A percentile compares a stretch with the other conserved stretches of the same genome.
Conservation (phyloP, 1,284 basidiomycete species). For the Microbotryum intermedium region DNA sequence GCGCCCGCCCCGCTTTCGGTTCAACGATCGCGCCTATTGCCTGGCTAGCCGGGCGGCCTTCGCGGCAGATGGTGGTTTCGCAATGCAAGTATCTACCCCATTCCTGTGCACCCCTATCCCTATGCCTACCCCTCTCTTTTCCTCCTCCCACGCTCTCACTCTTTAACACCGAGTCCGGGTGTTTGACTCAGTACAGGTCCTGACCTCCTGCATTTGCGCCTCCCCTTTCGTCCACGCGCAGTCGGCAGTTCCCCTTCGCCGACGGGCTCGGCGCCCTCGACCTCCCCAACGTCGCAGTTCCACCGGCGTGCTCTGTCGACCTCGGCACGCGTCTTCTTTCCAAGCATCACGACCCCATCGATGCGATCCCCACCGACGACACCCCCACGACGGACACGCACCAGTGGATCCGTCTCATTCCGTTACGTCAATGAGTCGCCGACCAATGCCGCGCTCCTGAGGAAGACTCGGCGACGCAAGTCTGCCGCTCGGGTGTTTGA, state of each 20-base stretch:
- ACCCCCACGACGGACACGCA: neutral
- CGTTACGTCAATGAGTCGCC: neutral
- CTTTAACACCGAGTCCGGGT: no score
- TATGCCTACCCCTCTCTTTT: no score
- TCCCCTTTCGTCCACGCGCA: neutral
- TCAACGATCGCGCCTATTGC: no score
- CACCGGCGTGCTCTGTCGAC: constrained; percentile 4
- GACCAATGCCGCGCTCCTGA: neutral
- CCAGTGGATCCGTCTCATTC: neutral
- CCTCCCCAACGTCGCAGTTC: neutral
- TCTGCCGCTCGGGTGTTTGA: neutral
- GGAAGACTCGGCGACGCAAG: neutral
- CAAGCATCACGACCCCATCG: neutral
- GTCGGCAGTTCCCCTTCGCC: neutral
- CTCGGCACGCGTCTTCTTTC: neutral
- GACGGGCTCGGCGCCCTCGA: neutral
- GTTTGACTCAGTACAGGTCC: no score
- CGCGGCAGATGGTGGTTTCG: no score
- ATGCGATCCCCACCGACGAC: neutral
- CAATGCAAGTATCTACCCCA: no score
- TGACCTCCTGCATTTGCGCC: no score
- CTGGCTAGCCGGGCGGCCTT: no score
- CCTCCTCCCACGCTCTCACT: no score
- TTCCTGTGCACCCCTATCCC: no score
- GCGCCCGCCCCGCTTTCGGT: no score